Percentiles rank a stretch among this genome's conserved stretches.
phyloP scores from a whole-genome alignment of 805 yeast species.

The Komagataella ulmi region DNA sequence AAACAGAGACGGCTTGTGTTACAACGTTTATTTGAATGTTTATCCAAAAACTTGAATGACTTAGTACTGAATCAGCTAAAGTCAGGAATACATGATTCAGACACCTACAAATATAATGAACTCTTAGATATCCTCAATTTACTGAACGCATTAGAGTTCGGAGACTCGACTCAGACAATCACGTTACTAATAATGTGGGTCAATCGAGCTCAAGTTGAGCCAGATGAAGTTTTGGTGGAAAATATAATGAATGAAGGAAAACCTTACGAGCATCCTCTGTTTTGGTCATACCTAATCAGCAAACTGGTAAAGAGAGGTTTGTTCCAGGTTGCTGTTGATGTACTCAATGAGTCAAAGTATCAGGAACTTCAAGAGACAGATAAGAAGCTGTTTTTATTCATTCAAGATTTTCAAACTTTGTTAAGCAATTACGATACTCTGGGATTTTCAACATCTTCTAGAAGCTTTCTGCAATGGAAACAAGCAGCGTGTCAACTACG shows the following conservation, averaged over 20 bases:
- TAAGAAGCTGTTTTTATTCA: constrained; percentile 18
- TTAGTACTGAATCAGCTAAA: background rate
- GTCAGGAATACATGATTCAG: background rate
- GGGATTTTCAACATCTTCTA: constrained; percentile 20
- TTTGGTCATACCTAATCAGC: constrained; percentile 50
- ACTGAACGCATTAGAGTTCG: constrained; percentile 37
- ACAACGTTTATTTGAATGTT: background rate
- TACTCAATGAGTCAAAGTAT: constrained; percentile 29
- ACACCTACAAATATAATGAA: background rate
- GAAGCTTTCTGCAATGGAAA: constrained; percentile 36
- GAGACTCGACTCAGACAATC: constrained; percentile 26
- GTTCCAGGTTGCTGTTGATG: constrained; percentile 37
- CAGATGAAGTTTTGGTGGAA: constrained; percentile 36
- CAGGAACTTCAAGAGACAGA: constrained; percentile 19
- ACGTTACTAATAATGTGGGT: constrained; percentile 44
- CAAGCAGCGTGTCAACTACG: constrained; percentile 33
- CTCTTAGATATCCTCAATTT: constrained; percentile 35
- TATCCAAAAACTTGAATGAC: background rate
- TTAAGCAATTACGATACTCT: constrained; percentile 24
- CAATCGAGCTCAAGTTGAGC: constrained; percentile 57
- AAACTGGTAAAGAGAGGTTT: constrained; percentile 50
- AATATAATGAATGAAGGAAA: constrained; percentile 25
- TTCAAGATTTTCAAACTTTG: constrained; percentile 26
- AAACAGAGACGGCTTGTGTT: constrained; percentile 23
- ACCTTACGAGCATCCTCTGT: constrained; percentile 27